Conservation (phyloP, 2,329 filamentous ascomycete species). For the Dothistroma septosporum region DNA sequence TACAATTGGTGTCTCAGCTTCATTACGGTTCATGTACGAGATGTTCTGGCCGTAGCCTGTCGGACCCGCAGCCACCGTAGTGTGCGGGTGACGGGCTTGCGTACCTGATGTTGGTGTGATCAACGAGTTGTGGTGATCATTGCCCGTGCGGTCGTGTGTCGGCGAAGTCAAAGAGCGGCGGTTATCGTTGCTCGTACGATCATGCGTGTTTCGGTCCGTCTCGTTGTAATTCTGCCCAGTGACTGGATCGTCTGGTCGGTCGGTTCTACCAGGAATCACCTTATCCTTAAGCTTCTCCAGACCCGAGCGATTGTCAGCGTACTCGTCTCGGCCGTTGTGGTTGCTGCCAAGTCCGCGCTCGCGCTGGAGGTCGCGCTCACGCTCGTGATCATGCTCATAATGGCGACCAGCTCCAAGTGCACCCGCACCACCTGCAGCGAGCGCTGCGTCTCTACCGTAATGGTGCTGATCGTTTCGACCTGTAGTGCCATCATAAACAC, state of each 20-base stretch:
- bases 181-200: not conserved
- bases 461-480: not conserved
- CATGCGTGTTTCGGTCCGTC: not conserved
- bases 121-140: not conserved
- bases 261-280: not conserved
- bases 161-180: not conserved
- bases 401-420: not conserved
- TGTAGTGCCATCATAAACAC: not conserved
- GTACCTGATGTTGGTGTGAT: not conserved
- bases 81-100: not conserved
- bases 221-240: conserved; percentile 3
- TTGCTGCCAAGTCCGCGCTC: not conserved
- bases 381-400: not conserved
- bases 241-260: conserved; percentile 3
- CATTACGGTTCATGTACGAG: conserved; percentile 2
- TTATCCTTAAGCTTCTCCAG: conserved; percentile 3
- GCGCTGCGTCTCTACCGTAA: conserved; percentile 6
- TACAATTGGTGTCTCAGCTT: conserved; percentile 2
- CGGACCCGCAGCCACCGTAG: not conserved
- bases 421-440: conserved; percentile 3
- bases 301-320: not conserved
- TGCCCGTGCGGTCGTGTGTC: not conserved
- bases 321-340: not conserved
- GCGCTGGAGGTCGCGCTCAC: not conserved
- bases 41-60: conserved; percentile 5